Percentiles rank a stretch among this genome's conserved stretches.
phyloP scores from a whole-genome alignment of 441 rosid genomes.

The Syzygium syzygioides region DNA sequence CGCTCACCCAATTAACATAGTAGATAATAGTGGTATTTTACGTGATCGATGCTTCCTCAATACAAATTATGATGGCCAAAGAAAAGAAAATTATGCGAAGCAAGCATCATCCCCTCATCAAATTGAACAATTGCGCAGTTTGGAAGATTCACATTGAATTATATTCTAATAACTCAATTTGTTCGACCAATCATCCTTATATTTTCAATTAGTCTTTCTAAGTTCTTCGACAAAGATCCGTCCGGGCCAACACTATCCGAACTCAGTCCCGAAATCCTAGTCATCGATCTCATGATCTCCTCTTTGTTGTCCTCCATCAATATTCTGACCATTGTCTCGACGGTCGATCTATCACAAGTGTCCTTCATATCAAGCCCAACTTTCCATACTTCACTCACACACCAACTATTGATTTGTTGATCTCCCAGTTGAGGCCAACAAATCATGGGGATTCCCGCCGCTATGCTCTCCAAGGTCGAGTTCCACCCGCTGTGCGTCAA shows the following conservation, averaged over 20 bases:
- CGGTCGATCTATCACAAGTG: conserved; percentile 12
- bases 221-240: conserved; percentile 17
- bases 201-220: conserved; percentile 17
- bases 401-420: conserved; percentile 23
- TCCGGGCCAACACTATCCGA: conserved; percentile 5
- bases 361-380: conserved; percentile 28
- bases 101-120: not conserved
- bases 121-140: not conserved
- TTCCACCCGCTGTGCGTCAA: conserved; percentile 37
- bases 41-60: not conserved
- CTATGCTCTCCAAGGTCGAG: conserved; percentile 25
- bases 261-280: conserved; percentile 5
- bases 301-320: conserved; percentile 13
- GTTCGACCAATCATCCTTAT: not conserved
- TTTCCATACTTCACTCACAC: conserved; percentile 25
- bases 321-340: conserved; percentile 20
- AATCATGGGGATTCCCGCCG: conserved; percentile 23
- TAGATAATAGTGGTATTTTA: not conserved
- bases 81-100: not conserved
- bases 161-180: not conserved
- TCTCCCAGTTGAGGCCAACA: conserved; percentile 26
- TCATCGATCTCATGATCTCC: conserved; percentile 6
- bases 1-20: not conserved
- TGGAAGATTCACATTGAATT: not conserved
- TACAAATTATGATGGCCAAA: not conserved